phyloP scores from a whole-genome alignment of 768 basidiomycete genomes.

The Naganishia kalamii region DNA sequence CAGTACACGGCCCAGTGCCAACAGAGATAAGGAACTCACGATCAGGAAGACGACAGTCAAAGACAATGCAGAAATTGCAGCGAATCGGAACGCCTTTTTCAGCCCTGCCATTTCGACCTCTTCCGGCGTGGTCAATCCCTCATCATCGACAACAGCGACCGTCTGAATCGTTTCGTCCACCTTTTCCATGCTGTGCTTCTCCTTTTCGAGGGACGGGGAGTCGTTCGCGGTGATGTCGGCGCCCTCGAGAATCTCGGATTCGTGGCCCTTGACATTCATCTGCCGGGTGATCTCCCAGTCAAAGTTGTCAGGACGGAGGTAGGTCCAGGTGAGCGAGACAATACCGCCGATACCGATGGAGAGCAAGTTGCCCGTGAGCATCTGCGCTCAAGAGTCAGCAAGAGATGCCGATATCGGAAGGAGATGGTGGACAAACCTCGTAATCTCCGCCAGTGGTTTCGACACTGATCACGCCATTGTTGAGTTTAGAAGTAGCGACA shows the following conservation, averaged over 20 bases:
- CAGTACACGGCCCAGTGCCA: conserved; percentile 11
- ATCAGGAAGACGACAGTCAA: conserved; percentile 32
- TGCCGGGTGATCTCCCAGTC: conserved; percentile 72
- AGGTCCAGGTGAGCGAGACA: conserved; percentile 60
- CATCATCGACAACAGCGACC: conserved; percentile 11
- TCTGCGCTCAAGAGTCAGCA: conserved; percentile 52
- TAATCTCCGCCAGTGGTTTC: conserved; percentile 45
- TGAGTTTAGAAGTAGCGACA: conserved; percentile 65
- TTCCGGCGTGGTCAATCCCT: conserved; percentile 47
- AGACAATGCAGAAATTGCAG: conserved; percentile 55
- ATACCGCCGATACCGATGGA: conserved; percentile 76
- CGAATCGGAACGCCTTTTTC: conserved; percentile 71
- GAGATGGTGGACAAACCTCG: conserved; percentile 12
- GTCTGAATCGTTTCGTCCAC: neutral
- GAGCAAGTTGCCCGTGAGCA: conserved; percentile 85
- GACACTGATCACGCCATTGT: conserved; percentile 66
- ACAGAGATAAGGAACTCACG: neutral
- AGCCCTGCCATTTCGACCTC: conserved; percentile 52
- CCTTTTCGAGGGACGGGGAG: conserved; percentile 16
- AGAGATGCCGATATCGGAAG: conserved; percentile 19
- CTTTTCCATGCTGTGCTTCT: conserved; percentile 21
- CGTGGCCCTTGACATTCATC: conserved; percentile 56
- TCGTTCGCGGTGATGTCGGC: conserved; percentile 18
- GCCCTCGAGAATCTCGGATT: conserved; percentile 17
- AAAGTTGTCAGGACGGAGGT: conserved; percentile 72